Evolutionary conservation across 257 asterid species (phyloP).

Genomic region (Lavandula angustifolia): DNA sequence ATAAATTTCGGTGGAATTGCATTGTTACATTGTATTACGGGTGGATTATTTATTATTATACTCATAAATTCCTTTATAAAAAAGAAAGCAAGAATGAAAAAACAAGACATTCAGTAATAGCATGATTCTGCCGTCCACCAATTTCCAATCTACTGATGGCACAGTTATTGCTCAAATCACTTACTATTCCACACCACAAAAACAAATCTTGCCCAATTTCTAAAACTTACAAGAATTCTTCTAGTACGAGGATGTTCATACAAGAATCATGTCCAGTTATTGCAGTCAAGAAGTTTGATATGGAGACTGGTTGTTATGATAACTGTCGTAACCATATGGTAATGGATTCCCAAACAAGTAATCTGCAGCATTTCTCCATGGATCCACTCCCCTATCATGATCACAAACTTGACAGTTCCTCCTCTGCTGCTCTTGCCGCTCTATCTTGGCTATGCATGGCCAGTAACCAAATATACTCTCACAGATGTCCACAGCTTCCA

Average conservation of each 20-base stretch:
- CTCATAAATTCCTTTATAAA: constrained; percentile 10
- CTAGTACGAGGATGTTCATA: neutral
- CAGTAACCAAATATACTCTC: constrained; percentile 81
- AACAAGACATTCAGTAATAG: constrained; percentile 6
- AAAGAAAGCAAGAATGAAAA: constrained; percentile 12
- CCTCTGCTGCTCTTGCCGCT: constrained; percentile 37
- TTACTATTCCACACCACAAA: neutral
- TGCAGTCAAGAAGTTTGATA: constrained; percentile 27
- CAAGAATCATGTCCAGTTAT: neutral
- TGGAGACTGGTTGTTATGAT: constrained; percentile 28
- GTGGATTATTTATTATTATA: neutral
- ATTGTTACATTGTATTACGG: constrained; percentile 24
- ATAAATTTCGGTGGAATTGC: constrained; percentile 9
- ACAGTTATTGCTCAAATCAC: too few relatives aligned
- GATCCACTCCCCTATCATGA: constrained; percentile 43
- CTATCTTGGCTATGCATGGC: constrained; percentile 69
- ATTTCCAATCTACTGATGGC: neutral
- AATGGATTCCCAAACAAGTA: constrained; percentile 73
- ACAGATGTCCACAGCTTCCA: constrained; percentile 78
- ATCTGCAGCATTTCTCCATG: constrained; percentile 70
- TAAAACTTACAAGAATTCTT: too few relatives aligned
- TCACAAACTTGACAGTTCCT: constrained; percentile 26
- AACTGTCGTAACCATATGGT: constrained; percentile 24
- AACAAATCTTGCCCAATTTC: neutral
- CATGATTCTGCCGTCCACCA: constrained; percentile 45